phyloP scores from a whole-genome alignment of 331 rosid genomes.

The Acacia pycnantha region DNA sequence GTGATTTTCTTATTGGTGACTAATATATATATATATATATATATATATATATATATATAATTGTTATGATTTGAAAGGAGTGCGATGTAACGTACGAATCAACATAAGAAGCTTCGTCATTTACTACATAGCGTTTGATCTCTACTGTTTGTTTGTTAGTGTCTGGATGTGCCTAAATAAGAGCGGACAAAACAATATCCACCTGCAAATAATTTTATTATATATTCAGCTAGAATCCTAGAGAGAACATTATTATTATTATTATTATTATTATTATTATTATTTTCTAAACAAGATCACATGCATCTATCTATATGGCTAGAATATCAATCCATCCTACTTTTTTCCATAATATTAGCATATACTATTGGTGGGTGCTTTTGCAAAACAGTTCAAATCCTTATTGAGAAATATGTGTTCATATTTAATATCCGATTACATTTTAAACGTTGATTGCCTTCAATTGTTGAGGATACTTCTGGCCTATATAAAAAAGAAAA shows the following conservation, averaged over 20 bases:
- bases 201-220: not conserved
- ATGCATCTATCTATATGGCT: not conserved
- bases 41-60: not conserved
- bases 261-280: not conserved
- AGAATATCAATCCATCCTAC: not conserved
- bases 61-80: conserved; percentile 34
- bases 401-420: too few relatives aligned
- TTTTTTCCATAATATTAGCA: too few relatives aligned
- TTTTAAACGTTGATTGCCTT: too few relatives aligned
- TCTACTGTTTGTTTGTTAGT: conserved; percentile 20
- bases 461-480: too few relatives aligned
- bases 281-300: not conserved
- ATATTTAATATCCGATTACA: too few relatives aligned
- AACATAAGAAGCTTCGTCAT: conserved; percentile 37
- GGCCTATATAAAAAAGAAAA: too few relatives aligned
- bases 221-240: not conserved
- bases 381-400: not conserved
- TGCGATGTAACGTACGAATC: conserved; percentile 32
- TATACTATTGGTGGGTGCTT: not conserved
- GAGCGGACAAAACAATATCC: not conserved
- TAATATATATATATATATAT: not conserved
- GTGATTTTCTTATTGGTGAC: not conserved
- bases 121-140: conserved; percentile 26
- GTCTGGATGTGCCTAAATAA: not conserved
- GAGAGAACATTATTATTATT: not conserved